Base-by-base conservation (phyloP, 208 protist genomes). In the Balamuthia mandrillaris region DNA sequence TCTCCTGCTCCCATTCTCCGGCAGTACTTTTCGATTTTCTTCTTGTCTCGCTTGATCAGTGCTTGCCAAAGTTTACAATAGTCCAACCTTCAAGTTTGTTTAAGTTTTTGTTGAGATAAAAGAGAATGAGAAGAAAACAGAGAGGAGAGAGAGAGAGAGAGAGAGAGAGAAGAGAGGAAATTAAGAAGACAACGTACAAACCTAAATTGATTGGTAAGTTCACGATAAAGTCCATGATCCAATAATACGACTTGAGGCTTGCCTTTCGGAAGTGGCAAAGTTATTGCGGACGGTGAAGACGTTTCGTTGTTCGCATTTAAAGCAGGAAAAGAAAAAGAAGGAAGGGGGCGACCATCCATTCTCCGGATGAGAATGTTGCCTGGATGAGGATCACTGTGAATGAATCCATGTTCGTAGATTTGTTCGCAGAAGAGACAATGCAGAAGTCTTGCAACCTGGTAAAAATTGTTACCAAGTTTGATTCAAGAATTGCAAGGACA, bases 211-310 rank as follows among this genome's bases (percentile, higher is more conserved):
- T 95, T 87, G 51, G 82, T 81, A 18, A 98, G 88, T 41, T 96
- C 89, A 7, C 92, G 94, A 81, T 97, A 98, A 3, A 98, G 92
- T 3, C 97, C 97, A 90, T 97, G 97, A 87, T 98, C 97, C 0
- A 98, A 90, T 9, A 98, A 84, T 4, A 95, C 92, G 16, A 95
- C 21, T 37, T 93, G 81, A 6, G 85, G 81, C 33, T 72, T 51
- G 33, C 35, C 29, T 27, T 6, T 33, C 0, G 35, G 52, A 16
- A 79, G 29, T 2, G 29, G 24, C 1, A 60, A 45, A 27, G n/a
- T n/a, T n/a, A n/a, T n/a, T 18, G n/a, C n/a, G n/a, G n/a, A n/a
- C n/a, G n/a, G n/a, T n/a, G n/a, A n/a, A n/a, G n/a, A n/a, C n/a
- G n/a, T n/a, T n/a, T n/a, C n/a, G n/a, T n/a, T n/a, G n/a, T n/a